Conservation (phyloP, 805 yeast genomes). For the Naumovozyma dairenensis region DNA sequence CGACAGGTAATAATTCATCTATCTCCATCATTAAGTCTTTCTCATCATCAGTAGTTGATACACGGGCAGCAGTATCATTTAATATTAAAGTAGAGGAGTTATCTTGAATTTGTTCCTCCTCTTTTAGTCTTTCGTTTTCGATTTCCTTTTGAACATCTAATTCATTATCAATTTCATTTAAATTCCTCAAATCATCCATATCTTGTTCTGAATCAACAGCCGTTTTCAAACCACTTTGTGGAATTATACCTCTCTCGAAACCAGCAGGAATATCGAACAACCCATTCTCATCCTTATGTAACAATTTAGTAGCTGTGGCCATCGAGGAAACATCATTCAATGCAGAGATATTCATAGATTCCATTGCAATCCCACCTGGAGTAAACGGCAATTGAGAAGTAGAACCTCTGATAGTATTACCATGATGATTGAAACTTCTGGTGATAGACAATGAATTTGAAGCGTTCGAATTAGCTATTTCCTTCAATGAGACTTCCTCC, state of each 20-base stretch:
- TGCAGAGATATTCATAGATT: conserved; percentile 13
- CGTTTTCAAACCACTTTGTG: conserved; percentile 6
- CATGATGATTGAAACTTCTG: conserved; percentile 53
- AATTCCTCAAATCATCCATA: conserved; percentile 15
- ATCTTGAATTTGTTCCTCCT: conserved; percentile 5
- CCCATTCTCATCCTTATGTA: conserved; percentile 67
- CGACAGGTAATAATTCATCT: conserved; percentile 42
- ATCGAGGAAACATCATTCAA: conserved; percentile 16
- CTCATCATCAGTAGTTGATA: conserved; percentile 3
- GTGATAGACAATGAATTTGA: conserved; percentile 64
- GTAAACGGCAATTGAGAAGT: conserved; percentile 76
- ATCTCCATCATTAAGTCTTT: conserved; percentile 20
- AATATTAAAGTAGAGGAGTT: conserved; percentile 6
- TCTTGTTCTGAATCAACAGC: conserved; percentile 12
- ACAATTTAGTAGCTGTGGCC: conserved; percentile 21
- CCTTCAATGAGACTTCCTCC: conserved; percentile 49
- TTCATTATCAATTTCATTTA: conserved; percentile 28
- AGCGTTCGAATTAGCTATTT: conserved; percentile 41
- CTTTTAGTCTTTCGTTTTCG: conserved; percentile 21
- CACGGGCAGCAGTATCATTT: conserved; percentile 7
- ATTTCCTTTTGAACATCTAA: conserved; percentile 32
- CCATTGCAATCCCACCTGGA: conserved; percentile 71
- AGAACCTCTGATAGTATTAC: conserved; percentile 57
- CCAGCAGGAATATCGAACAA: conserved; percentile 80
- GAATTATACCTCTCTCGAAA: conserved; percentile 56